These are phyloP conservation scores for Moesziomyces sp. DNA, from an alignment of 1,284 basidiomycete species.

Conservation along the genomic window DNA sequence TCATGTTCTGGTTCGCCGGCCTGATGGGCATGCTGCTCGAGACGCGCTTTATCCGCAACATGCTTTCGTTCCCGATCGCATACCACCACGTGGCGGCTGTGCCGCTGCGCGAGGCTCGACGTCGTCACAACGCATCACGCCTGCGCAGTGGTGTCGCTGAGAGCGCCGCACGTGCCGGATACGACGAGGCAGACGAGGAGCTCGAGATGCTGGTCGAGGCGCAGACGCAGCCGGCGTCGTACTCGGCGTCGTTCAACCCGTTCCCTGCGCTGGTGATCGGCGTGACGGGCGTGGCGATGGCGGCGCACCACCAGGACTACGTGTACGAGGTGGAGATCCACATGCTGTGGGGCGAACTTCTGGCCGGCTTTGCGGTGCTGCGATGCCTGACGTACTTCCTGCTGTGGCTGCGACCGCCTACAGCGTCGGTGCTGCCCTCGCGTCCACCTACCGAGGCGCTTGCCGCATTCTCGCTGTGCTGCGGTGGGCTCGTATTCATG, in stretches of 20 bases:
- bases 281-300: slow-evolving; percentile 92
- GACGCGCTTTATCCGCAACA: slow-evolving; percentile 71
- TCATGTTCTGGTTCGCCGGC: slow-evolving; percentile 97
- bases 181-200: slow-evolving; percentile 14
- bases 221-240: slow-evolving; percentile 68
- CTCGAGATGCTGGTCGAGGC: slow-evolving; percentile 38
- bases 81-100: slow-evolving; percentile 25
- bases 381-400: slow-evolving; percentile 92
- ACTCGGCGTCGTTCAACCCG: slow-evolving; percentile 86
- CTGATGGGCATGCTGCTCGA: slow-evolving; percentile 90
- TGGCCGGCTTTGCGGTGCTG: slow-evolving; percentile 81
- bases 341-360: slow-evolving; percentile 88
- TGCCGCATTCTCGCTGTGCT: slow-evolving; percentile 84
- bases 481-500: slow-evolving; percentile 90
- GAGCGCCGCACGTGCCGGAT: neutral
- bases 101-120: slow-evolving; percentile 22
- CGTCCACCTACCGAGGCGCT: slow-evolving; percentile 93
- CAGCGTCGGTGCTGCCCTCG: slow-evolving; percentile 77
- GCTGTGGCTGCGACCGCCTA: slow-evolving; percentile 79
- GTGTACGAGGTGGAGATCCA: slow-evolving; percentile 85
- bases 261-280: slow-evolving; percentile 84
- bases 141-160: neutral
- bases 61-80: slow-evolving; percentile 53
- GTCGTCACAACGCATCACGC: slow-evolving; percentile 5
- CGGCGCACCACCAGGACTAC: slow-evolving; percentile 91